Conservation (phyloP, 2,329 filamentous ascomycete genomes). For the Coniella vitis region DNA sequence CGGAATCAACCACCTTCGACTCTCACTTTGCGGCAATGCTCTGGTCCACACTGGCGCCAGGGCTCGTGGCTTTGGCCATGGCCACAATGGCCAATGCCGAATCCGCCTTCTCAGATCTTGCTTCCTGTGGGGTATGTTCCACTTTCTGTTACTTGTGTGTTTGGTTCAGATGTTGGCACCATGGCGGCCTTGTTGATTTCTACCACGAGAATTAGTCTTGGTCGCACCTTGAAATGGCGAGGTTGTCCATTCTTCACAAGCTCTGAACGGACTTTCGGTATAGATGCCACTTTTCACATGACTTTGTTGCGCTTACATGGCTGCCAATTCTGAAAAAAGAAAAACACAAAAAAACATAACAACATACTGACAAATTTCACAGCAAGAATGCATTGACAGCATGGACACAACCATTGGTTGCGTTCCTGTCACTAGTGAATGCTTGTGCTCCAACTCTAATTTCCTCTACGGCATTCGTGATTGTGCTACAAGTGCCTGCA, state of each 20-base stretch:
- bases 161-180: neutral
- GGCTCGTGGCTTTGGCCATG: conserved; percentile 10
- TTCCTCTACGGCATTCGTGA: conserved; percentile 17
- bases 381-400: conserved; percentile 11
- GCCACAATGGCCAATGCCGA: conserved; percentile 10
- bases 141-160: neutral
- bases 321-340: too few relatives aligned
- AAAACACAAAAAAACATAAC: too few relatives aligned
- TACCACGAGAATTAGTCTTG: too few relatives aligned
- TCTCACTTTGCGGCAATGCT: conserved; percentile 5
- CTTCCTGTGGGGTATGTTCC: conserved; percentile 13
- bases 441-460: conserved; percentile 19
- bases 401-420: conserved; percentile 8
- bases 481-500: conserved; percentile 19
- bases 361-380: conserved; percentile 1
- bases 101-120: conserved; percentile 10
- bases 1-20: neutral
- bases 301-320: too few relatives aligned
- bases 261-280: too few relatives aligned
- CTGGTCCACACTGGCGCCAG: conserved; percentile 8
- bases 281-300: too few relatives aligned
- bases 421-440: conserved; percentile 15
- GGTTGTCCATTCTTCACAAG: too few relatives aligned
- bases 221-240: too few relatives aligned
- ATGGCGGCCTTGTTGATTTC: neutral